These are phyloP conservation scores for Inga laurina DNA, from an alignment of 306 rosid genomes.

Conservation along the genomic window DNA sequence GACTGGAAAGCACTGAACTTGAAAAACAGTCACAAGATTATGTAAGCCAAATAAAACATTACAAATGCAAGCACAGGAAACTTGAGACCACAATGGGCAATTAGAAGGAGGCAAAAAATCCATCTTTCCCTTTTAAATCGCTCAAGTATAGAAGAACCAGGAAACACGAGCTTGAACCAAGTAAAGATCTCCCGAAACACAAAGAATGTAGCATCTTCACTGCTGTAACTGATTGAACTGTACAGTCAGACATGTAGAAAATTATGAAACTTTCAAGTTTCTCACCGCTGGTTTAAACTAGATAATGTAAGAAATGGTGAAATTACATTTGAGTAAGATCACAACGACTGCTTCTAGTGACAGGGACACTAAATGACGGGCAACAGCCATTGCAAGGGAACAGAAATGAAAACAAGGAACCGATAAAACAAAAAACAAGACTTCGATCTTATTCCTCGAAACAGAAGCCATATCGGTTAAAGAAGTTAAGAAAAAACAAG, in stretches of 20 bases:
- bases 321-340: not conserved
- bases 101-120: not conserved
- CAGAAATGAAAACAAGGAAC: not conserved
- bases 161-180: not conserved
- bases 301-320: not conserved
- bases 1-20: conserved; percentile 10
- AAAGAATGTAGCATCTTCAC: not conserved
- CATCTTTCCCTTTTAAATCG: not conserved
- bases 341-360: not conserved
- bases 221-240: not conserved
- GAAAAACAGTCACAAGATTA: conserved; percentile 7
- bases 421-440: conserved; percentile 18
- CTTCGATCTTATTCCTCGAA: not conserved
- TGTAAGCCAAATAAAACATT: not conserved
- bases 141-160: conserved; percentile 10
- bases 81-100: not conserved
- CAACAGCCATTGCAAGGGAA: conserved; percentile 8
- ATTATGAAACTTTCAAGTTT: conserved; percentile 7
- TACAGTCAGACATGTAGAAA: conserved; percentile 9
- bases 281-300: conserved; percentile 1
- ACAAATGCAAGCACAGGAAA: conserved; percentile 11
- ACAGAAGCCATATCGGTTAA: not conserved
- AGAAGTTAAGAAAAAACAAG: not conserved
- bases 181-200: conserved; percentile 1
- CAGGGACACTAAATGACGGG: not conserved